A percentile compares a stretch with the other conserved stretches of the same genome.
phyloP scores from a whole-genome alignment of 768 basidiomycete species.

The Tephrocybe sp. region DNA sequence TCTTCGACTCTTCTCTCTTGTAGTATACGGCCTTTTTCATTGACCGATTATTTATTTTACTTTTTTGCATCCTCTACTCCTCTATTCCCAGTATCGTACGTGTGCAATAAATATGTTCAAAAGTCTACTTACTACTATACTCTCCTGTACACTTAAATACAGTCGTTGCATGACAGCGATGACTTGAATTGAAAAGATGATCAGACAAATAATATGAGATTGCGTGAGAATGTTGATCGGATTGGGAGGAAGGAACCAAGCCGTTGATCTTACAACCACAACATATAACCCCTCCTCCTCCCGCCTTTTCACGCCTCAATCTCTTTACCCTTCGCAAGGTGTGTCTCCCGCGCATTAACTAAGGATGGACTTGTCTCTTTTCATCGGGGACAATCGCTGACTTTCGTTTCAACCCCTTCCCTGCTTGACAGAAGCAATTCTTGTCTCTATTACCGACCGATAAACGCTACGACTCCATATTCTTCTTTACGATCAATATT shows the following conservation, averaged over 20 bases:
- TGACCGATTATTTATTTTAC: slow-evolving; percentile 15
- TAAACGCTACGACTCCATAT: slow-evolving; percentile 21
- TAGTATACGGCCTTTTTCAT: slow-evolving; percentile 12
- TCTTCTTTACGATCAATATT: slow-evolving; percentile 15
- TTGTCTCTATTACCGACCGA: slow-evolving; percentile 17
- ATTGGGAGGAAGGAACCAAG: slow-evolving; percentile 18
- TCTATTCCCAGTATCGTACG: slow-evolving; percentile 8
- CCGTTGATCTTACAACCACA: slow-evolving; percentile 23
- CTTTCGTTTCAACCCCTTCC: slow-evolving; percentile 10
- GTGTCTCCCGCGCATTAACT: slow-evolving; percentile 6
- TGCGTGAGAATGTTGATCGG: slow-evolving; percentile 26
- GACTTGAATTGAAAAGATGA: slow-evolving; percentile 7
- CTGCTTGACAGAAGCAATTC: slow-evolving; percentile 14
- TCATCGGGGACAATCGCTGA: slow-evolving; percentile 7
- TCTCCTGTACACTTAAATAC: neutral
- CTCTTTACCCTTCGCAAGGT: slow-evolving; percentile 18
- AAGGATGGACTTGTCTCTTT: neutral
- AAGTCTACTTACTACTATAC: neutral
- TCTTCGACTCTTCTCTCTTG: slow-evolving; percentile 24
- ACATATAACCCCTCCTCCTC: slow-evolving; percentile 20
- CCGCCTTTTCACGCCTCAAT: slow-evolving; percentile 14
- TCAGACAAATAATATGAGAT: slow-evolving; percentile 18
- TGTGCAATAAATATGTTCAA: slow-evolving; percentile 14
- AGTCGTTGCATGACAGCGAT: slow-evolving; percentile 6
- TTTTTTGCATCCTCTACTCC: slow-evolving; percentile 11